Evolutionary conservation across 345 rosid genomes (phyloP).

Genomic region (Tarenaya hassleriana): DNA sequence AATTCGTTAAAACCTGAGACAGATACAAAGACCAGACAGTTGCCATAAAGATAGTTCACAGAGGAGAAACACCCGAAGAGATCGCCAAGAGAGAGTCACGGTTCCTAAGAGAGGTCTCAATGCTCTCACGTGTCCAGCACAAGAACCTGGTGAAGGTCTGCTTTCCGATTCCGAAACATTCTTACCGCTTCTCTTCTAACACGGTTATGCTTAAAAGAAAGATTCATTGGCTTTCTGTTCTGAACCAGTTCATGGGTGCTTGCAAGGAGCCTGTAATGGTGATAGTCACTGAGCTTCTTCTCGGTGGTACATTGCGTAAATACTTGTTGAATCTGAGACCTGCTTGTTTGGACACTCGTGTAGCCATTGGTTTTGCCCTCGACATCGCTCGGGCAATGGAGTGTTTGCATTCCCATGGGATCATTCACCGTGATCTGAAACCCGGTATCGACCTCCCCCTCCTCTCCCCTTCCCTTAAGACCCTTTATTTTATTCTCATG

Average conservation of each 20-base stretch:
- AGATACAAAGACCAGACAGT: constrained; percentile 87
- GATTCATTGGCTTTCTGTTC: constrained; percentile 1
- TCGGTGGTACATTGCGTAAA: constrained; percentile 79
- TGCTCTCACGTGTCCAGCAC: constrained; percentile 88
- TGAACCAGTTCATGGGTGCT: constrained; percentile 82
- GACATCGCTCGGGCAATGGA: constrained; percentile 96
- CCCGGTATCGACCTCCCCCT: constrained; percentile 50
- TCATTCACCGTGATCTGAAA: constrained; percentile 94
- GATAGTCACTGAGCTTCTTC: constrained; percentile 82
- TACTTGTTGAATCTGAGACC: constrained; percentile 81
- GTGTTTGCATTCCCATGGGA: constrained; percentile 90
- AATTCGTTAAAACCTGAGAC: constrained; percentile 2
- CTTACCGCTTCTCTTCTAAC: background rate
- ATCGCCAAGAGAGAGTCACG: constrained; percentile 74
- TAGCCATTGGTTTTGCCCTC: constrained; percentile 80
- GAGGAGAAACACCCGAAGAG: constrained; percentile 78
- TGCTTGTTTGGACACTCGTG: constrained; percentile 57
- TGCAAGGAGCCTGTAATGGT: constrained; percentile 96
- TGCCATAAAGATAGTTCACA: constrained; percentile 78
- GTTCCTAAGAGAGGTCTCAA: constrained; percentile 82
- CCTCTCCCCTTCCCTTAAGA: background rate
- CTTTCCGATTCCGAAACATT: constrained; percentile 1
- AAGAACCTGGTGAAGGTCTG: constrained; percentile 85
- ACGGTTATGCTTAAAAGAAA: background rate
- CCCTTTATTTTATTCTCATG: background rate